Evolutionary conservation across 73 alveolate genomes (phyloP).

Genomic region (Symbiodinium pilosum): DNA sequence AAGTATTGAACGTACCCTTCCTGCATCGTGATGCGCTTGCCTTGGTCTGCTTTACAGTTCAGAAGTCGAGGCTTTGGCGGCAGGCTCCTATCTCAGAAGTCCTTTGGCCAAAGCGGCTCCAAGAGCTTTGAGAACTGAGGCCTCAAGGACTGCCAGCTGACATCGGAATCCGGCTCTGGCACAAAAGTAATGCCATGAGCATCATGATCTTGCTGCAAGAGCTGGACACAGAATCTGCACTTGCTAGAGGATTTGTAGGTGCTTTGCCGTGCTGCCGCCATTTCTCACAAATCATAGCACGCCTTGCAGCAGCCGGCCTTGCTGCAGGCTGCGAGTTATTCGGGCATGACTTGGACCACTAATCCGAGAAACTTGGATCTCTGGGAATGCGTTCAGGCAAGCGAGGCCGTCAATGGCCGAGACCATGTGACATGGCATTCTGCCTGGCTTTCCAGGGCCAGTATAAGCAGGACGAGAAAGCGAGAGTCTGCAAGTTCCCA

Average conservation of each 20-base stretch:
- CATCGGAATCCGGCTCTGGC: neutral
- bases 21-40: too few relatives aligned
- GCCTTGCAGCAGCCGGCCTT: neutral
- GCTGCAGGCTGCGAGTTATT: neutral
- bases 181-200: neutral
- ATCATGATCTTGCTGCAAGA: neutral
- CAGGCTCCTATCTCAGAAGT: neutral
- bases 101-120: neutral
- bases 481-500: neutral
- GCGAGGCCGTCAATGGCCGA: neutral
- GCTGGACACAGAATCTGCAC: too few relatives aligned
- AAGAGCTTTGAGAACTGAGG: neutral
- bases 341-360: neutral
- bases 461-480: neutral
- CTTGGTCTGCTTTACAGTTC: too few relatives aligned
- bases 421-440: slow-evolving; percentile 1
- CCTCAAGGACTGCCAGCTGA: neutral
- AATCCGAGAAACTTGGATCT: neutral
- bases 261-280: neutral
- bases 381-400: neutral
- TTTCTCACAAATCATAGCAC: neutral
- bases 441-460: neutral
- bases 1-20: too few relatives aligned
- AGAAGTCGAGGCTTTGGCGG: neutral
- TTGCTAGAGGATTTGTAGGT: too few relatives aligned